Percentiles rank a stretch among this genome's conserved stretches.
These are phyloP conservation scores for Nakazawaea siamensis DNA, from an alignment of 805 yeast genomes.

Conservation along the genomic window DNA sequence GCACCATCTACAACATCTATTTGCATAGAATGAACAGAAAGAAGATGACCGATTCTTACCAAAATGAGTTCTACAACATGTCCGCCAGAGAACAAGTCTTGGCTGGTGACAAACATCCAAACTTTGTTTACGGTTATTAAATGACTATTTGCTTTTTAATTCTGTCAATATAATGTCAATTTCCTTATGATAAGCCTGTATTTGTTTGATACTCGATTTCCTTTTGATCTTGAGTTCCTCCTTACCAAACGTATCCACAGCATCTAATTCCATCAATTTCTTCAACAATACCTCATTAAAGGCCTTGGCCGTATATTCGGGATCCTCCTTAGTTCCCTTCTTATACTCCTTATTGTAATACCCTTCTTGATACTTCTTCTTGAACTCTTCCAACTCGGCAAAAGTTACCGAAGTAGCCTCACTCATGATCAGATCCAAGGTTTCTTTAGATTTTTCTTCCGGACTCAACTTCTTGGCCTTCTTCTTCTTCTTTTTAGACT, in stretches of 20 bases:
- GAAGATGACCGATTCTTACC: slow-evolving; percentile 25
- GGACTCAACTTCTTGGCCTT: slow-evolving; percentile 2
- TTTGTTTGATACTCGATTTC: slow-evolving; percentile 47
- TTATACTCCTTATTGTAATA: slow-evolving; percentile 3
- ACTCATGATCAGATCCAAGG: slow-evolving; percentile 4
- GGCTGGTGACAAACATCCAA: slow-evolving; percentile 23
- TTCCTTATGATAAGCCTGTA: slow-evolving; percentile 51
- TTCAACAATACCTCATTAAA: slow-evolving; percentile 64
- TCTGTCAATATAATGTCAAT: slow-evolving; percentile 30
- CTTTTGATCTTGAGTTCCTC: slow-evolving; percentile 47
- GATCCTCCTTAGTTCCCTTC: slow-evolving; percentile 8
- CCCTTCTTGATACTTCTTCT: slow-evolving; percentile 9
- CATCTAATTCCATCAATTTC: slow-evolving; percentile 58
- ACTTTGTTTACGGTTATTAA: slow-evolving; percentile 4
- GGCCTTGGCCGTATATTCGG: slow-evolving; percentile 41
- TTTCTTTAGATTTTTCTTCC: not conserved
- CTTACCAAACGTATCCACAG: slow-evolving; percentile 43
- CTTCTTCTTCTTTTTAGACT: slow-evolving; percentile 6
- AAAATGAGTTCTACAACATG: slow-evolving; percentile 21
- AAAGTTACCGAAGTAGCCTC: slow-evolving; percentile 1
- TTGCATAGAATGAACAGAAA: slow-evolving; percentile 24
- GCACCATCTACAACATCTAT: slow-evolving; percentile 23
- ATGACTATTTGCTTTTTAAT: not conserved
- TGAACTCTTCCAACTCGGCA: slow-evolving; percentile 9
- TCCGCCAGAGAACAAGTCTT: slow-evolving; percentile 23